Conservation (phyloP, 148 eudicot genomes). For the Mesembryanthemum crystallinum region DNA sequence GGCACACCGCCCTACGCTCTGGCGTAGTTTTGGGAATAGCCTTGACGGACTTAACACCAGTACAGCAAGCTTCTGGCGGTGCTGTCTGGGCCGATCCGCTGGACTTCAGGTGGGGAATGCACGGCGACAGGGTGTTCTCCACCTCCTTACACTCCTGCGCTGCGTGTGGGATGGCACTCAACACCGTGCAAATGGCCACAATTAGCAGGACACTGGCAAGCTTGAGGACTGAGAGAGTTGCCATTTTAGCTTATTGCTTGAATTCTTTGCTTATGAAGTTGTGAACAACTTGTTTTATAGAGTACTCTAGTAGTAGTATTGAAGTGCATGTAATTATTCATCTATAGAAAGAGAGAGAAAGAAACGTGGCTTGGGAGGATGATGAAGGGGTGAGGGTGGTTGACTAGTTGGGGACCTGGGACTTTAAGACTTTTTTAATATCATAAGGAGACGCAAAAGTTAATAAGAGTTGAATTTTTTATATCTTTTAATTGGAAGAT, state of each 20-base stretch:
- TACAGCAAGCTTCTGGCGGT: conserved; percentile 22
- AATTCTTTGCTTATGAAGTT: background rate
- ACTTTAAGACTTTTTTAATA: too few species aligned
- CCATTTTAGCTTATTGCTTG: background rate
- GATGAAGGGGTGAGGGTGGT: background rate
- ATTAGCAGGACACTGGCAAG: background rate
- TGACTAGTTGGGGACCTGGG: background rate
- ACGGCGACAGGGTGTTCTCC: conserved; percentile 6
- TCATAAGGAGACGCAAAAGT: too few species aligned
- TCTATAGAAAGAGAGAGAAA: background rate
- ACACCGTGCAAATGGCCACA: conserved; percentile 11
- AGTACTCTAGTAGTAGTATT: too few species aligned
- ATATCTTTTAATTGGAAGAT: too few species aligned
- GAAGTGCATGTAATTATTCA: background rate
- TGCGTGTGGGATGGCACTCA: background rate
- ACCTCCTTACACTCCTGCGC: conserved; percentile 14
- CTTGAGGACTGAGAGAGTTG: background rate
- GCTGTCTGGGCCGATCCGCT: background rate
- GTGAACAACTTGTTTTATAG: background rate
- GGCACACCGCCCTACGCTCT: conserved; percentile 21
- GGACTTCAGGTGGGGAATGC: conserved; percentile 15
- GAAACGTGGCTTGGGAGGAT: background rate
- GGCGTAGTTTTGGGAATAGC: conserved; percentile 2
- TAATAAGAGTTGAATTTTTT: too few species aligned
- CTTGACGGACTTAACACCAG: conserved; percentile 17